Base-by-base conservation (phyloP, 495 filamentous ascomycete species). In the Letharia columbiana region DNA sequence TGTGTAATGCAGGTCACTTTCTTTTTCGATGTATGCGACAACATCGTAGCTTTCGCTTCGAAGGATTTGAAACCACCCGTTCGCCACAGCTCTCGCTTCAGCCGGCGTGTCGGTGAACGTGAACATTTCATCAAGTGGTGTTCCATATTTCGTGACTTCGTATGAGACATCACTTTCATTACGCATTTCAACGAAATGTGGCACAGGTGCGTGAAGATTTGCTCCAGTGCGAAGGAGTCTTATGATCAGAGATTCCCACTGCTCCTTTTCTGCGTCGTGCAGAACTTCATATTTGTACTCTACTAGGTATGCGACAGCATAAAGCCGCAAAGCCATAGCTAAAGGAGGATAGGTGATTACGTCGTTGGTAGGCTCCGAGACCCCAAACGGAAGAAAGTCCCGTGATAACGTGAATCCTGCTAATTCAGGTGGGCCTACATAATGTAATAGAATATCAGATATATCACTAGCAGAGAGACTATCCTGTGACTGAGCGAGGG, bases 201-300 rank as follows among this genome's bases (percentile, higher is more conserved):
- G 23, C 23, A 28, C 45, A 39, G 3, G 45, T 2, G 2, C 39
- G 18, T 63, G 61, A 8, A 63, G 0, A 28, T 54, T 12, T 2
- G 45, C 45, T 37, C 61, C 45, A 52, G 5, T 40, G 2, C 35
- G 61, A 52, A 52, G 0, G 5, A 63, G 23, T 13, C 12, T 10
- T 54, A 18, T 13, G 11, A 40, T 18, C 0, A 52, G 8, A 28
- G 31, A 0, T 8, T 52, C 61, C 61, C 61, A 62, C 17, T 2
- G 4, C 1, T 5, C 4, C 0, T 1, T 0, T 6, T 2, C n/a
- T 52, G 15, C 20, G 8, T 7, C 10, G 20, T 3, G 44, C 28
- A 6, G 3, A 17, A 45, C 3, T 20, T 28, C 23, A 15, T 45
- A 2, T 2, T 42, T 10, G 11, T 10, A 10, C 8, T 13, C 41